Evolutionary conservation across 306 rosid species (phyloP), one percentile per base, ranked within the genome.

Genomic region (Canavalia ensiformis): DNA sequence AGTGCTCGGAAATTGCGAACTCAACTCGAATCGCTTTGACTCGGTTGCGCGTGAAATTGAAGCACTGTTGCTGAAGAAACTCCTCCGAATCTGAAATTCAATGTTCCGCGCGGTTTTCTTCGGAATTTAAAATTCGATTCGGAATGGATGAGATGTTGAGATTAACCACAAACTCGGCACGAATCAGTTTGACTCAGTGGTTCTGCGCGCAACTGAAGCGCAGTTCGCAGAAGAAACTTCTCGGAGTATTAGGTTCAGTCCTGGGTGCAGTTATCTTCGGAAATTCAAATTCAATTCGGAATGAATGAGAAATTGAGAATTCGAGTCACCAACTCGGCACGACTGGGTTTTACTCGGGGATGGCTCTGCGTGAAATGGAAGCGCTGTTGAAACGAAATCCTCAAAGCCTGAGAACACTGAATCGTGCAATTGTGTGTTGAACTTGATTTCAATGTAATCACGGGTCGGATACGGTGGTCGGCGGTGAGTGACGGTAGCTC

Each of bases 331-430:
- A 68, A 55, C 51, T 45, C 51, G 7, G 30, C 2, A 8, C 1
- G 66, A 55, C 33, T 45, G 35, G 55, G 31, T 46, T 55, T 56
- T 58, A 56, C 76, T 54, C 68, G 8, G 39, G 4, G 9, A 13
- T 7, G 9, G 29, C 47, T 72, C 31, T 3, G 80, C 68, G 68
- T 52, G 34, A 73, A 81, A 31, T 41, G 42, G 66, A 72, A 72
- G 65, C 73, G 45, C 54, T 11, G 45, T 71, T 30, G 57, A 67
- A 46, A 42, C 30, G 30, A 74, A 44, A 37, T 31, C 1, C 4
- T 50, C 41, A 33, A 49, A 63, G 68, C 2, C 7, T 73, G 56
- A 74, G 13, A 29, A 25, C 3, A 7, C 25, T 65, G 42, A 47
- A 52, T 11, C 45, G 65, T 28, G 44, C 9, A 52, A 10, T 72